Conservation (phyloP, 176 grass and related monocot species). For the Otatea glauca region DNA sequence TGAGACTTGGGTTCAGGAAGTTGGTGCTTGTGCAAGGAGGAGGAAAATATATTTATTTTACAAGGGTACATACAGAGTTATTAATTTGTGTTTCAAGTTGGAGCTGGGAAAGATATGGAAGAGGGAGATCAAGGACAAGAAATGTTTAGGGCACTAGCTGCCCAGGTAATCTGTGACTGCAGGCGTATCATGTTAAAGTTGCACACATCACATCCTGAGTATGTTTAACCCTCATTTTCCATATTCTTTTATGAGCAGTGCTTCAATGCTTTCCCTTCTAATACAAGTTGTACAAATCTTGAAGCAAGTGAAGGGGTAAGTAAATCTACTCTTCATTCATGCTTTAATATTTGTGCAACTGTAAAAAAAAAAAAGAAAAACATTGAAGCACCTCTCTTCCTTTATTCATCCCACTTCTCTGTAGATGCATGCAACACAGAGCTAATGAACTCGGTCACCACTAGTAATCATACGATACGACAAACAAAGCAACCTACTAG, state of each 20-base stretch:
- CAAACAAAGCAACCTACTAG: neutral
- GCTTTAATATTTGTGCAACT: too few species aligned
- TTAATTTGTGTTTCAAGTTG: constrained; percentile 30
- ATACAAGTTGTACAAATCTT: too few species aligned
- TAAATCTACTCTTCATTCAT: too few species aligned
- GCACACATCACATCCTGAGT: constrained; percentile 40
- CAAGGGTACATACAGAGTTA: constrained; percentile 34
- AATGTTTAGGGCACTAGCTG: constrained; percentile 33
- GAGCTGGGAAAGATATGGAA: constrained; percentile 37
- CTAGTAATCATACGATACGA: neutral
- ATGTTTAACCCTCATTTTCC: constrained; percentile 27
- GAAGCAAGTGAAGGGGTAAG: too few species aligned
- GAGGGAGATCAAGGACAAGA: constrained; percentile 1
- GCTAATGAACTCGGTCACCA: neutral
- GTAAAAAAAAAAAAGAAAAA: too few species aligned
- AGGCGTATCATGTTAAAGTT: constrained; percentile 8
- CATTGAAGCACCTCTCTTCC: too few species aligned
- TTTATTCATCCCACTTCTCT: neutral
- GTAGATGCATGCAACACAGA: neutral
- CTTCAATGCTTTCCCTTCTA: too few species aligned
- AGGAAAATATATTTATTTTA: constrained; percentile 27
- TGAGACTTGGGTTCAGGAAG: neutral
- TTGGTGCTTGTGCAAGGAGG: constrained; percentile 33
- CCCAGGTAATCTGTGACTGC: constrained; percentile 32
- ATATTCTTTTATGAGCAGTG: neutral